A percentile compares a stretch with the other conserved stretches of the same genome.
Evolutionary conservation across 768 basidiomycete genomes (phyloP).

Genomic region (Amanita fuliginea): DNA sequence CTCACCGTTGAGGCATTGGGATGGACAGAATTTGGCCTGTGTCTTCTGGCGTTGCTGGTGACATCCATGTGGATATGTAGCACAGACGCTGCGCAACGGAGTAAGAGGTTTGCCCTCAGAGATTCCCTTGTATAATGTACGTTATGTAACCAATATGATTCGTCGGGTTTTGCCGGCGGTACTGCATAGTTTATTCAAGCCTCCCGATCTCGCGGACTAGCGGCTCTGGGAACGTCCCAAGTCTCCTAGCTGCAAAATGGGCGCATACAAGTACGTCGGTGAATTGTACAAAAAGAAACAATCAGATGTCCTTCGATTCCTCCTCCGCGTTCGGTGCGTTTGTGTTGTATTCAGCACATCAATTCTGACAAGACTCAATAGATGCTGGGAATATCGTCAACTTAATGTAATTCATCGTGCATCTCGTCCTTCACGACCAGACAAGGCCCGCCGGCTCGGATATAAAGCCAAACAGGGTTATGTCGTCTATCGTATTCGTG

Average conservation of each 20-base stretch:
- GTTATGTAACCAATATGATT: neutral
- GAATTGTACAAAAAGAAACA: slow-evolving; percentile 99
- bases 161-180: slow-evolving; percentile 23
- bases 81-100: slow-evolving; percentile 7
- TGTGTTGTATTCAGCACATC: neutral
- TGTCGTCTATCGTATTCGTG: slow-evolving; percentile 94
- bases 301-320: slow-evolving; percentile 94
- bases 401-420: slow-evolving; percentile 97
- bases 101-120: slow-evolving; percentile 10
- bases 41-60: slow-evolving; percentile 38
- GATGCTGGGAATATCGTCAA: slow-evolving; percentile 99
- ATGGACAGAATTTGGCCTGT: slow-evolving; percentile 66
- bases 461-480: slow-evolving; percentile 99
- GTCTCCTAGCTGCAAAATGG: slow-evolving; percentile 56
- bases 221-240: no score
- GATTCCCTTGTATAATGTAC: slow-evolving; percentile 13
- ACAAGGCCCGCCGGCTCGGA: slow-evolving; percentile 96
- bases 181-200: slow-evolving; percentile 29
- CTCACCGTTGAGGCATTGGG: slow-evolving; percentile 66
- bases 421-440: slow-evolving; percentile 94
- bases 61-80: slow-evolving; percentile 35
- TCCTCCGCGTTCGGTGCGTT: slow-evolving; percentile 87
- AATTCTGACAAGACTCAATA: slow-evolving; percentile 16
- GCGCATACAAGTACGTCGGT: slow-evolving; percentile 92
- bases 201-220: slow-evolving; percentile 13